These are phyloP conservation scores for Sarocladium kiliense DNA, from an alignment of 2,329 filamentous ascomycete genomes.

Conservation along the genomic window DNA sequence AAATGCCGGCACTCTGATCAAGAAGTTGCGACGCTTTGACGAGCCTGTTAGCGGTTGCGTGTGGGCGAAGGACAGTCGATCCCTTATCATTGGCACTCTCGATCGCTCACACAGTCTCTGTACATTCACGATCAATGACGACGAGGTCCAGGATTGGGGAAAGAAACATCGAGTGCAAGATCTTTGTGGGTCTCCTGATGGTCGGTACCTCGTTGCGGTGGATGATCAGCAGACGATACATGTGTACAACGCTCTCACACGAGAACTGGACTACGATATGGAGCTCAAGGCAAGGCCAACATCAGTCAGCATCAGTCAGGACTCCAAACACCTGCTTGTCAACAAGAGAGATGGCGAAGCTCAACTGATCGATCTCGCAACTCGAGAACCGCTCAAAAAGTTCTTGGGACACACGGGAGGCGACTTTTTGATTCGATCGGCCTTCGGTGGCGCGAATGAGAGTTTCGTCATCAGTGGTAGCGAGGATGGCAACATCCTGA, in stretches of 20 bases:
- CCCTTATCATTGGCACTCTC: slow-evolving; percentile 75
- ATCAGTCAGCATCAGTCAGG: slow-evolving; percentile 73
- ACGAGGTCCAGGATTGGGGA: slow-evolving; percentile 60
- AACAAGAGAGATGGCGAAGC: slow-evolving; percentile 76
- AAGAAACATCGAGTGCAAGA: slow-evolving; percentile 75
- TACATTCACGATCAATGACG: slow-evolving; percentile 63
- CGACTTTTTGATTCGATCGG: slow-evolving; percentile 72
- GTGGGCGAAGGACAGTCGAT: slow-evolving; percentile 76
- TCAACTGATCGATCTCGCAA: slow-evolving; percentile 71
- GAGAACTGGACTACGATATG: slow-evolving; percentile 70
- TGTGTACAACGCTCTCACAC: slow-evolving; percentile 75
- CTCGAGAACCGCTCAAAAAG: slow-evolving; percentile 63
- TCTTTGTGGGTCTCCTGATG: slow-evolving; percentile 76
- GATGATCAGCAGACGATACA: slow-evolving; percentile 66
- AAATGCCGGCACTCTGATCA: slow-evolving; percentile 57
- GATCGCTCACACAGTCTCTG: slow-evolving; percentile 62
- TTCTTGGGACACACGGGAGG: slow-evolving; percentile 74
- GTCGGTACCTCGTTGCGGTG: slow-evolving; percentile 73
- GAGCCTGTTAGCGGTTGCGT: slow-evolving; percentile 84
- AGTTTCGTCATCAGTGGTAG: slow-evolving; percentile 90
- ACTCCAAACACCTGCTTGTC: slow-evolving; percentile 76
- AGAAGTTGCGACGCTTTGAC: slow-evolving; percentile 64
- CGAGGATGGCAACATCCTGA: slow-evolving; percentile 72
- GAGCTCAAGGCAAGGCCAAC: slow-evolving; percentile 62
- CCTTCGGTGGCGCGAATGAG: slow-evolving; percentile 85